Percentiles rank a stretch among this genome's conserved stretches.
phyloP scores from a whole-genome alignment of 306 rosid genomes.

The Cucurbita moschata region DNA sequence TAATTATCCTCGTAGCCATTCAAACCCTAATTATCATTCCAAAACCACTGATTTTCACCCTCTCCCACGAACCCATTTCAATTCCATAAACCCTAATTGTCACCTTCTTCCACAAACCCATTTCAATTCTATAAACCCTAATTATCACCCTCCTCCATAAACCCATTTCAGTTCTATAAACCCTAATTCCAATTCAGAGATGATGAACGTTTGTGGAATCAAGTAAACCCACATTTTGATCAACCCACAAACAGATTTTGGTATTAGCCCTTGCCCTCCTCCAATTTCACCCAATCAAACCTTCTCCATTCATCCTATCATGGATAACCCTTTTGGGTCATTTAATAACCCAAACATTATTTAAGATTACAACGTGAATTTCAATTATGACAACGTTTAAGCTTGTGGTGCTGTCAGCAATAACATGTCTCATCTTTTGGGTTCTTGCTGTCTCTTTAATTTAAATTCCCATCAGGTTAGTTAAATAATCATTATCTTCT shows the following conservation, averaged over 20 bases:
- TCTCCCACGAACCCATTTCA: not conserved
- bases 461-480: not conserved
- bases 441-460: not conserved
- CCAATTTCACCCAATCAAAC: not conserved
- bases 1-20: too few relatives aligned
- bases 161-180: not conserved
- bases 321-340: not conserved
- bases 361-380: not conserved
- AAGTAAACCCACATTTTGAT: not conserved
- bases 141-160: not conserved
- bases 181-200: not conserved
- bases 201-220: not conserved
- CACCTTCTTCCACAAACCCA: not conserved
- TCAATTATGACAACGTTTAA: not conserved
- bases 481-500: too few relatives aligned
- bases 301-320: not conserved
- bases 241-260: too few relatives aligned
- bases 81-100: not conserved
- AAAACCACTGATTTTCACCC: not conserved
- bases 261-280: not conserved
- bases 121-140: not conserved
- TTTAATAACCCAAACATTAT: not conserved
- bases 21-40: not conserved
- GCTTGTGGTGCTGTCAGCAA: not conserved
- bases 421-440: not conserved